These are phyloP conservation scores for Leptographium lundbergii DNA, from an alignment of 2,329 filamentous ascomycete genomes.

Conservation along the genomic window DNA sequence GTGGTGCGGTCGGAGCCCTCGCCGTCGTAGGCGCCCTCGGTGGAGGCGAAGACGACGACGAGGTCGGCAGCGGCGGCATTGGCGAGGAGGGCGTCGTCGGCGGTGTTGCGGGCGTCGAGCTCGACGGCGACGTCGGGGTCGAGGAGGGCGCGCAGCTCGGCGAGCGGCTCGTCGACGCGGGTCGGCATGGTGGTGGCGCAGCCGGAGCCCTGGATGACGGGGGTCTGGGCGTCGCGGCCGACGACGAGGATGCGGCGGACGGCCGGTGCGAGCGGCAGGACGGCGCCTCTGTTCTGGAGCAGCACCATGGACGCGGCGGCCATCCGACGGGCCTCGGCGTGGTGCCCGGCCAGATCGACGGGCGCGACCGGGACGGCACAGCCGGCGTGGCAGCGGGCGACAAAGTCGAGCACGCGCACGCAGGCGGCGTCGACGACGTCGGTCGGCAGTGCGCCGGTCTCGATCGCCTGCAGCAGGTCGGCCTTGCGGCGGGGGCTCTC, in stretches of 20 bases:
- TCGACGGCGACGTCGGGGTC: conserved; percentile 41
- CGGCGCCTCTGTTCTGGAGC: conserved; percentile 45
- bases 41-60: conserved; percentile 55
- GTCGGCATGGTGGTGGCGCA: conserved; percentile 3
- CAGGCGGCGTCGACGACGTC: conserved; percentile 45
- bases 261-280: conserved; percentile 53
- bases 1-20: conserved; percentile 53
- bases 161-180: conserved; percentile 37
- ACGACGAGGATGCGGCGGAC: conserved; percentile 53
- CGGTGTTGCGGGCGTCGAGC: conserved; percentile 47
- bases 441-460: background rate
- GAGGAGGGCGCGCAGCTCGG: conserved; percentile 31
- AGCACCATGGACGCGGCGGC: conserved; percentile 50
- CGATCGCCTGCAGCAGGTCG: background rate
- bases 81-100: conserved; percentile 15
- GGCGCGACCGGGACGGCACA: conserved; percentile 7
- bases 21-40: conserved; percentile 64
- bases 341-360: conserved; percentile 39
- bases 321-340: conserved; percentile 44
- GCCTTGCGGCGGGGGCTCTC: background rate
- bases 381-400: background rate
- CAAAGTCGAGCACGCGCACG: conserved; percentile 21
- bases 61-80: conserved; percentile 28
- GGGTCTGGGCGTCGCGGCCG: conserved; percentile 51
- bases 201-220: conserved; percentile 2